Base-by-base conservation (phyloP, 768 basidiomycete species). In the Lentinula raphanica region DNA sequence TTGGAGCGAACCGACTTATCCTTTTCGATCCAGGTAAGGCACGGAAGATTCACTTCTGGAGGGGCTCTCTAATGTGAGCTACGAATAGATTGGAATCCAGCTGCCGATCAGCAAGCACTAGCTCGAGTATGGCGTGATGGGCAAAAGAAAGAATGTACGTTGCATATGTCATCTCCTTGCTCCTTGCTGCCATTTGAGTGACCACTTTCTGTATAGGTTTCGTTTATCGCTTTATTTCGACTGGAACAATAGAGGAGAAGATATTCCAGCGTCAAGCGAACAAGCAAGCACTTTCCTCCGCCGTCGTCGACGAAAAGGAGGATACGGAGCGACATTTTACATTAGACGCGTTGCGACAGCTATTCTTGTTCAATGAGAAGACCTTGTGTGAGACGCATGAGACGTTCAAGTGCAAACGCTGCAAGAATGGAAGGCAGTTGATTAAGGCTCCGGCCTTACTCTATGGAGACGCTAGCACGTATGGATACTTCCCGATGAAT, bases 71-170 rank as follows among this genome's bases (percentile, higher is more conserved):
- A n/a, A n/a, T n/a, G n/a, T n/a, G 46, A 49, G 36, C 17, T 35
- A 50, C 25, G 21, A 21, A n/a, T 59, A 94, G 95, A 98, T 67
- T 98, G 95, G 95, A 98, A 98, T 66, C 95, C 95, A 25, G 96
- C 96, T 9, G 93, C 95, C 27, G 96, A 99, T 71, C 97, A 98
- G 69, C 96, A 99, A 70, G 96, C 96, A 7, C 79, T 99, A 5
- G 96, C 96, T 44, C 93, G 96, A 69, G 96, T 99, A 8, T 99
- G 96, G 96, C 90, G 96, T 74, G 96, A 99, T 67, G 96, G 96
- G 0, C 96, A 98, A 71, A 99, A 97, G 84, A 98, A 98, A 83
- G 95, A 97, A 74, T 99, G 96, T 94, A 67, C 54, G 90, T 68
- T 29, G 13, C 31, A 40, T 60, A 2, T 23, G 23, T 49, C 29